Evolutionary conservation across 192 early-diverging fungal species (phyloP).

Genomic region (Thoreauomyces humboldtii): DNA sequence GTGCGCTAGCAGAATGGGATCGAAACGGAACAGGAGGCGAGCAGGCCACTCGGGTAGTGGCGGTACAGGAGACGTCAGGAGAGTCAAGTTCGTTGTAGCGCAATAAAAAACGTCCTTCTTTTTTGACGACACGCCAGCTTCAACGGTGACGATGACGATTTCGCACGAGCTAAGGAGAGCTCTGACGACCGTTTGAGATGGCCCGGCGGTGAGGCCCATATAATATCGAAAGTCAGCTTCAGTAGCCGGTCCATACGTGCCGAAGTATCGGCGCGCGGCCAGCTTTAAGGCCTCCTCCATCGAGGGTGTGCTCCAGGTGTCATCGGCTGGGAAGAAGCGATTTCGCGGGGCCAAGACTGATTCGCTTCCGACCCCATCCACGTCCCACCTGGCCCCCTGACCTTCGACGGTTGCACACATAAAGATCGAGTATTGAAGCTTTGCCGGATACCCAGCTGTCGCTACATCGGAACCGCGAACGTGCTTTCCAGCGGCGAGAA

Average conservation of each 20-base stretch:
- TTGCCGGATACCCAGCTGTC: background rate
- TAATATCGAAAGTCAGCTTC: constrained; percentile 26
- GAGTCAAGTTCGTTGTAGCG: background rate
- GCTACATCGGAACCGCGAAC: constrained; percentile 1
- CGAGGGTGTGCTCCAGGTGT: background rate
- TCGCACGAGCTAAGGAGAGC: background rate
- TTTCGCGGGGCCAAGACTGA: background rate
- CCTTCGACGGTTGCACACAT: constrained; percentile 28
- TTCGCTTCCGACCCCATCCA: background rate
- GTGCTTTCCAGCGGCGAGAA: background rate
- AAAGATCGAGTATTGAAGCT: constrained; percentile 15
- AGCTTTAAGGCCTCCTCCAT: constrained; percentile 4
- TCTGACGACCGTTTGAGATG: background rate
- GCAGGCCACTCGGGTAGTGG: background rate
- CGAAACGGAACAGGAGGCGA: constrained; percentile 12
- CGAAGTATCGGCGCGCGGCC: constrained; percentile 21
- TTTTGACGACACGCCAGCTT: background rate
- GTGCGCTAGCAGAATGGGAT: constrained; percentile 20
- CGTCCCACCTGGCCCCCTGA: background rate
- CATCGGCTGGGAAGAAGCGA: background rate
- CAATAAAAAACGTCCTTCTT: background rate
- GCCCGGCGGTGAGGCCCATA: background rate
- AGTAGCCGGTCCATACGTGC: constrained; percentile 11
- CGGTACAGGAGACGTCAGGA: background rate
- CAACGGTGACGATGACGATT: constrained; percentile 4